Conservation (phyloP, 1,139 yeast genomes). For the Nakaseomyces sp. region DNA sequence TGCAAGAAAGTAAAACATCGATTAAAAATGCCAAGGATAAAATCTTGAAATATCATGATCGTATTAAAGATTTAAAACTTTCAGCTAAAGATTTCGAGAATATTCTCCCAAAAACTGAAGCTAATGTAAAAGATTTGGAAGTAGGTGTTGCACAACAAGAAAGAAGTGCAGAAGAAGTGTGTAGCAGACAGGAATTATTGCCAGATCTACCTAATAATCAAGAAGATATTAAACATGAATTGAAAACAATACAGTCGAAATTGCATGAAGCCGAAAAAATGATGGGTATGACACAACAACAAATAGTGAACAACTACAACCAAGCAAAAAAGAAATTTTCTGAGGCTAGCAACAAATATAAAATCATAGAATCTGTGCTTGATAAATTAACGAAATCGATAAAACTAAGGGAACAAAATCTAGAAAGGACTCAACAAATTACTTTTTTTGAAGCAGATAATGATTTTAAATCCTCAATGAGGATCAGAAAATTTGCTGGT, state of each 20-base stretch:
- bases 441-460: slow-evolving; percentile 40
- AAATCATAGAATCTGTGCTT: slow-evolving; percentile 29
- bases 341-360: slow-evolving; percentile 32
- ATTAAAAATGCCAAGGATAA: slow-evolving; percentile 24
- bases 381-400: slow-evolving; percentile 34
- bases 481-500: slow-evolving; percentile 70
- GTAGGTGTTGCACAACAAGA: slow-evolving; percentile 28
- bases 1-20: slow-evolving; percentile 22
- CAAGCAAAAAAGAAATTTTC: slow-evolving; percentile 32
- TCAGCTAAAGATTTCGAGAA: slow-evolving; percentile 14
- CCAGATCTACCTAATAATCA: slow-evolving; percentile 26
- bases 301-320: slow-evolving; percentile 34
- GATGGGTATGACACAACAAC: slow-evolving; percentile 39
- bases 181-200: slow-evolving; percentile 31
- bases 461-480: slow-evolving; percentile 52
- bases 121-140: slow-evolving; percentile 26
- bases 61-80: slow-evolving; percentile 15
- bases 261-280: slow-evolving; percentile 34
- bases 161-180: slow-evolving; percentile 32
- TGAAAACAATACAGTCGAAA: slow-evolving; percentile 30
- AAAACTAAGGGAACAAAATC: slow-evolving; percentile 41
- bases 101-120: slow-evolving; percentile 20
- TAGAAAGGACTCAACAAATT: slow-evolving; percentile 39
- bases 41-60: slow-evolving; percentile 22
- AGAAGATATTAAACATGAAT: slow-evolving; percentile 33